Evolutionary conservation across 805 yeast genomes (phyloP).

Genomic region (Metschnikowia gelsemii): DNA sequence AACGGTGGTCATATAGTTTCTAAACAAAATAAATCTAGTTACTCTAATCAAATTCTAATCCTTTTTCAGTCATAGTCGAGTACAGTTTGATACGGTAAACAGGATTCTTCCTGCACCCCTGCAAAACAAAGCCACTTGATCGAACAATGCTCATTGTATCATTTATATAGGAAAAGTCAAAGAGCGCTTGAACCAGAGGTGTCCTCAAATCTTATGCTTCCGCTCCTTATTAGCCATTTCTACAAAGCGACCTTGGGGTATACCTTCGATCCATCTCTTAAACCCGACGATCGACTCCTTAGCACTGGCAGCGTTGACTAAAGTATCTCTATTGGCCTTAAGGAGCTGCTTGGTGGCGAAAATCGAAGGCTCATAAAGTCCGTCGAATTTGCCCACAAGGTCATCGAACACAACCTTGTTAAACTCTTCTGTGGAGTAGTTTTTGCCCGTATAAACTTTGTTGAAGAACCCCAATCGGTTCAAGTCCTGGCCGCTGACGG

Average conservation of each 20-base stretch:
- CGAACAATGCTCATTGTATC: too few species aligned
- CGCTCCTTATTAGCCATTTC: slow-evolving; percentile 53
- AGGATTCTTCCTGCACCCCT: too few species aligned
- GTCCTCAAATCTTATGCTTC: slow-evolving; percentile 60
- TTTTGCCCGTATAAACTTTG: slow-evolving; percentile 46
- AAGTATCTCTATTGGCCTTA: slow-evolving; percentile 38
- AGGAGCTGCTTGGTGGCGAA: slow-evolving; percentile 46
- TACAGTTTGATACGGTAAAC: too few species aligned
- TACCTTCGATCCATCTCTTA: slow-evolving; percentile 66
- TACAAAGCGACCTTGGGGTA: slow-evolving; percentile 67
- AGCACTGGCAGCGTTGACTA: slow-evolving; percentile 52
- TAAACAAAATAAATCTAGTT: too few species aligned
- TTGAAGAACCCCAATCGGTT: slow-evolving; percentile 59
- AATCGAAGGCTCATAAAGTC: slow-evolving; percentile 48
- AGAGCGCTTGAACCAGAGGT: too few species aligned
- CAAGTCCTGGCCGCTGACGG: slow-evolving; percentile 60
- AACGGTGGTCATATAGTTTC: too few species aligned
- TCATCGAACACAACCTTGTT: slow-evolving; percentile 40
- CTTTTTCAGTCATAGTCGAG: too few species aligned
- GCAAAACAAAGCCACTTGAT: too few species aligned
- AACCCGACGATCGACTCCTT: slow-evolving; percentile 70
- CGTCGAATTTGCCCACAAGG: slow-evolving; percentile 34
- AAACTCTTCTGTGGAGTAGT: slow-evolving; percentile 41
- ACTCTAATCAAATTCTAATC: too few species aligned
- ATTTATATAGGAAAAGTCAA: too few species aligned